Percentiles rank a stretch among this genome's conserved stretches.
phyloP scores from a whole-genome alignment of 2,329 filamentous ascomycete genomes.

The Pseudocercospora eumusae region DNA sequence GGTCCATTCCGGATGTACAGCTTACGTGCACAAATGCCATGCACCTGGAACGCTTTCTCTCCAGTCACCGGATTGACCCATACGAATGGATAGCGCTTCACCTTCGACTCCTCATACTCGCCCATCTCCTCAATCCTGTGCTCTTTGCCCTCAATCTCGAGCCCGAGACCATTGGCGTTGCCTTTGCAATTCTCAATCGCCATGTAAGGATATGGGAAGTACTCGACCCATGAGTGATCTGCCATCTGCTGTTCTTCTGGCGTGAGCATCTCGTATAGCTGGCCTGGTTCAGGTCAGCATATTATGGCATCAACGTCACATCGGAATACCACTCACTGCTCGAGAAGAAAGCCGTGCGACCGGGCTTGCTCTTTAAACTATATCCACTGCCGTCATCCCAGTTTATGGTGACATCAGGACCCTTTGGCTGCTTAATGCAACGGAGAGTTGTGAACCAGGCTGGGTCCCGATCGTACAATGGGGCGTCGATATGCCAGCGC shows the following conservation, averaged over 20 bases:
- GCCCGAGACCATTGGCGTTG: slow-evolving; percentile 66
- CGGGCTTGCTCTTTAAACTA: slow-evolving; percentile 66
- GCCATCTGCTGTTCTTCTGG: slow-evolving; percentile 66
- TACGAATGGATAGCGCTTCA: slow-evolving; percentile 68
- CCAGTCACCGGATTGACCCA: slow-evolving; percentile 71
- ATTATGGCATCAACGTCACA: background rate
- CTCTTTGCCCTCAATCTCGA: slow-evolving; percentile 65
- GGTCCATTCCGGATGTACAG: slow-evolving; percentile 21
- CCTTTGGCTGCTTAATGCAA: slow-evolving; percentile 61
- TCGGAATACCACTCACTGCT: slow-evolving; percentile 49
- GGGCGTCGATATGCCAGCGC: slow-evolving; percentile 76
- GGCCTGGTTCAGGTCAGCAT: slow-evolving; percentile 28
- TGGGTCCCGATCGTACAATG: slow-evolving; percentile 70
- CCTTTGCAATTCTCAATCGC: slow-evolving; percentile 72
- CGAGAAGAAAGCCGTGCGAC: slow-evolving; percentile 72
- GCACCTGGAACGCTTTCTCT: slow-evolving; percentile 67
- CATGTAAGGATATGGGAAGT: slow-evolving; percentile 74
- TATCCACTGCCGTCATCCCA: slow-evolving; percentile 72
- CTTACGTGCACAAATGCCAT: slow-evolving; percentile 42
- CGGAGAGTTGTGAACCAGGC: slow-evolving; percentile 70
- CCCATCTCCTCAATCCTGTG: slow-evolving; percentile 61
- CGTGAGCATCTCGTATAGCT: slow-evolving; percentile 68
- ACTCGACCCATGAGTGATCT: slow-evolving; percentile 66
- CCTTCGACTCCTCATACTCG: slow-evolving; percentile 62
- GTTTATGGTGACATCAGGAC: slow-evolving; percentile 64